Conservation (phyloP, 108 stramenopile genomes). For the Fistulifera pelliculosa region DNA sequence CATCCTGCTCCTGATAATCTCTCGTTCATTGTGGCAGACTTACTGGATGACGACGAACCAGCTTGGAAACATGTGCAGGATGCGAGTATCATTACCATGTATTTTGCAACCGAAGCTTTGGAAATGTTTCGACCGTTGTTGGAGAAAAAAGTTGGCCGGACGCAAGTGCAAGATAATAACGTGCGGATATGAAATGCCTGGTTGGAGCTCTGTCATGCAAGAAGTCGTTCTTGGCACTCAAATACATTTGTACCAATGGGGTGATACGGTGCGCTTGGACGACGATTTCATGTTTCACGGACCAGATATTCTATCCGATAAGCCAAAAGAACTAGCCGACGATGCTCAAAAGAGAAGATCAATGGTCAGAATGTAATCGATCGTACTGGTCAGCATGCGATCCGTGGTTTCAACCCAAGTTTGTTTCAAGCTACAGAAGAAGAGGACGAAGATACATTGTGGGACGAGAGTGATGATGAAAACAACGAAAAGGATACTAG, state of each 20-base stretch:
- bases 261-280: constrained; percentile 4
- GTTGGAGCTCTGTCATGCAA: constrained; percentile 55
- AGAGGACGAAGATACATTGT: constrained; percentile 10
- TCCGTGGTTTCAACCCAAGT: constrained; percentile 1
- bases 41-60: constrained; percentile 22
- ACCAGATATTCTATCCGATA: constrained; percentile 10
- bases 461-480: background rate
- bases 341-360: constrained; percentile 13
- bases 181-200: constrained; percentile 72
- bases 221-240: constrained; percentile 70
- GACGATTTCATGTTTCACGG: constrained; percentile 23
- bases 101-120: constrained; percentile 69
- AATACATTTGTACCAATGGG: constrained; percentile 71
- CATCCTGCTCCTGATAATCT: constrained; percentile 42
- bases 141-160: constrained; percentile 38
- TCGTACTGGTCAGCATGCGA: background rate
- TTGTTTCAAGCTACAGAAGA: constrained; percentile 11
- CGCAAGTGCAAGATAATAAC: constrained; percentile 45
- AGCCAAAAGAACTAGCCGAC: constrained; percentile 13
- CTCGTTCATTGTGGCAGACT: constrained; percentile 59
- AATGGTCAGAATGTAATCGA: background rate
- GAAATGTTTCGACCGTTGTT: constrained; percentile 46
- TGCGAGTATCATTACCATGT: constrained; percentile 73
- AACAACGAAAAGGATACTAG: background rate
- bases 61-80: constrained; percentile 24